phyloP scores from a whole-genome alignment of 1,284 basidiomycete species.

The Limonomyces culmigenus region DNA sequence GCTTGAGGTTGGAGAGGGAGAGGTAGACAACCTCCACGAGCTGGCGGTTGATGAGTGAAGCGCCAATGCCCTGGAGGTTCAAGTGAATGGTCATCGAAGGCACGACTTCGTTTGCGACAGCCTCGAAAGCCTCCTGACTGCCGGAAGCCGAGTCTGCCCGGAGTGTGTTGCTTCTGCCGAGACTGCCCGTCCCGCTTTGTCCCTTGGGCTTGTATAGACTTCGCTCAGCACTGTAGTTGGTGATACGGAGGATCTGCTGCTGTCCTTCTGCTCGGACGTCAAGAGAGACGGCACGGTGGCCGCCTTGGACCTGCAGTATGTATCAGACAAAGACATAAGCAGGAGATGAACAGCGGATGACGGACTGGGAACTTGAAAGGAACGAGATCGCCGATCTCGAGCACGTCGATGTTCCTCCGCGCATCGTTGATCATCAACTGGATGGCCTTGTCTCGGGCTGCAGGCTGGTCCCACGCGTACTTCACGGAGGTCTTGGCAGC shows the following conservation, averaged over 20 bases:
- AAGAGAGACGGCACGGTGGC: slow-evolving; percentile 54
- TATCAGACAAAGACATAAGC: slow-evolving; percentile 4
- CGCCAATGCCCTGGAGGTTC: slow-evolving; percentile 81
- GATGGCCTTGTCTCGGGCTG: slow-evolving; percentile 72
- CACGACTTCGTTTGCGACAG: slow-evolving; percentile 61
- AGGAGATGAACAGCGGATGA: slow-evolving; percentile 4
- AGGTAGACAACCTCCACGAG: slow-evolving; percentile 87
- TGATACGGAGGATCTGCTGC: slow-evolving; percentile 78
- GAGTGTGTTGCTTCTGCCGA: slow-evolving; percentile 27
- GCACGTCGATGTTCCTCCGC: slow-evolving; percentile 73
- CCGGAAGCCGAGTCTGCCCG: slow-evolving; percentile 45
- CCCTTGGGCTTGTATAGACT: slow-evolving; percentile 85
- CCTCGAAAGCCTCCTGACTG: slow-evolving; percentile 72
- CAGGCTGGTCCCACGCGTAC: slow-evolving; percentile 95
- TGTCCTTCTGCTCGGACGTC: slow-evolving; percentile 88
- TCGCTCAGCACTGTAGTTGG: slow-evolving; percentile 72
- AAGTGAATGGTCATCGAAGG: slow-evolving; percentile 58
- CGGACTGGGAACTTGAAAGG: slow-evolving; percentile 77
- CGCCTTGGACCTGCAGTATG: slow-evolving; percentile 18
- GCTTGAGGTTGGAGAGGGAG: slow-evolving; percentile 63
- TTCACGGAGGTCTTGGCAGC: slow-evolving; percentile 36
- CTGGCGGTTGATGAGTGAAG: slow-evolving; percentile 83
- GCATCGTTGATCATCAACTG: slow-evolving; percentile 48
- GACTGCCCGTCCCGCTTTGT: slow-evolving; percentile 31
- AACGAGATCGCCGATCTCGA: slow-evolving; percentile 89